Evolutionary conservation across 2,329 filamentous ascomycete genomes (phyloP).

Genomic region (Phialophora chinensis): DNA sequence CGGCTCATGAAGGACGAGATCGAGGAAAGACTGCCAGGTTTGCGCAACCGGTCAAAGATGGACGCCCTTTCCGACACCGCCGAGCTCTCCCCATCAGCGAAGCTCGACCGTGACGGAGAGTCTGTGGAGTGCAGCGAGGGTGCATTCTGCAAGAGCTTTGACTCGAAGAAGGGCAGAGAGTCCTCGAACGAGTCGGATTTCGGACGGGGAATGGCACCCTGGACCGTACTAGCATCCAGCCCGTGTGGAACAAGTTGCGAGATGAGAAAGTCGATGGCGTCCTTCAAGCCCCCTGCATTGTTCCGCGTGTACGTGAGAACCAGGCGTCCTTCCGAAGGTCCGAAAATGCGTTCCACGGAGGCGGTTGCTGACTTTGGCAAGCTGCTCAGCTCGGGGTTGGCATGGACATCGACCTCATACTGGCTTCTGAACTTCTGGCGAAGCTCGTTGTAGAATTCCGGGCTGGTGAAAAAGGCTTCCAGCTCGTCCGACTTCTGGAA

Average conservation of each 20-base stretch:
- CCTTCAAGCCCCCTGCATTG: slow-evolving; percentile 91
- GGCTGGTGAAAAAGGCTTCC: slow-evolving; percentile 79
- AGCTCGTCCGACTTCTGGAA: slow-evolving; percentile 77
- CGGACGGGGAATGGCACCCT: slow-evolving; percentile 94
- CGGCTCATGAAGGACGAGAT: slow-evolving; percentile 96
- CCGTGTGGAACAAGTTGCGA: slow-evolving; percentile 83
- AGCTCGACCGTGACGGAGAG: slow-evolving; percentile 84
- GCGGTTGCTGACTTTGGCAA: slow-evolving; percentile 41
- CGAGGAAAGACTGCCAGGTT: slow-evolving; percentile 91
- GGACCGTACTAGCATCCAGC: slow-evolving; percentile 86
- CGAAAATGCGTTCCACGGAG: slow-evolving; percentile 51
- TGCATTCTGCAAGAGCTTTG: slow-evolving; percentile 92
- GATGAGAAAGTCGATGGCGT: slow-evolving; percentile 93
- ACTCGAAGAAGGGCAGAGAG: slow-evolving; percentile 94
- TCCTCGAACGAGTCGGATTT: slow-evolving; percentile 99
- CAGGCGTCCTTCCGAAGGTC: slow-evolving; percentile 60
- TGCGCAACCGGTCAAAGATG: slow-evolving; percentile 89
- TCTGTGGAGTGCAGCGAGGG: slow-evolving; percentile 80
- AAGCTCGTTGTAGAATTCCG: slow-evolving; percentile 80
- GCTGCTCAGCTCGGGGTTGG: slow-evolving; percentile 57
- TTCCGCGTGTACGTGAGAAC: slow-evolving; percentile 90
- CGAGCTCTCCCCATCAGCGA: slow-evolving; percentile 68
- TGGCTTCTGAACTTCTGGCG: slow-evolving; percentile 84
- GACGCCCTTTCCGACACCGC: slow-evolving; percentile 75
- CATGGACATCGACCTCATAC: slow-evolving; percentile 85